Base-by-base conservation (phyloP, 2,329 filamentous ascomycete genomes). In the Colletotrichum sojae region DNA sequence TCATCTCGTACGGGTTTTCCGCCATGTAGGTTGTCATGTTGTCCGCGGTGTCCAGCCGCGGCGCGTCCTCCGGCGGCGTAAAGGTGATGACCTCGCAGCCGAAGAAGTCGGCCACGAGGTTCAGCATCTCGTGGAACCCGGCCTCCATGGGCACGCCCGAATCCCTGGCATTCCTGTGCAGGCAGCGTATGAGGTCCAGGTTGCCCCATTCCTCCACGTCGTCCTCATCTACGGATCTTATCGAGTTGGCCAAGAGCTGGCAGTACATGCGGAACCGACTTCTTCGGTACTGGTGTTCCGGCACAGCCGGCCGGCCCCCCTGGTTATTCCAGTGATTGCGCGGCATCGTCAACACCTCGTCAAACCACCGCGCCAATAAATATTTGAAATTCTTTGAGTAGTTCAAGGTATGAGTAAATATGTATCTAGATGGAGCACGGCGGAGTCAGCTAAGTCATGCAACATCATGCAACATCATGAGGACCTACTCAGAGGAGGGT, bases 121-220 rank as follows among this genome's bases (percentile, higher is more conserved):
- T 27, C 27, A 68, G 48, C 60, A 68, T 64, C 53, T 68, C 65
- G 61, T 64, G 61, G 10, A 46, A 68, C 6, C 60, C 60, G 4
- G 60, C 13, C 20, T 64, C 61, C 15, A 18, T 58, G 10, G 65
- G 65, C 54, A 49, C n/a, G 2, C 53, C 65, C 4, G 60, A 27
- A 20, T 39, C 46, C 10, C 5, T 1, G 0, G 51, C 49, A 20
- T 68, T 68, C 6, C 36, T 54, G 27, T 51, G 46, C 3, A 68
- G 36, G 43, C 46, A 57, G 2, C 65, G 61, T 15, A 58, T 43
- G 4, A 68, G 36, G 31, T 59, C 49, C 10, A 59, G 9, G 16
- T 13, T 13, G 27, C 65, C 65, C 61, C 61, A 68, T 6, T 58
- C 31, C 2, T 39, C 5, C 6, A 43, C 20, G 15, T 58, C 27